A percentile compares a stretch with the other conserved stretches of the same genome.
Evolutionary conservation across 805 yeast species (phyloP).

Genomic region (Candida manassasensis): DNA sequence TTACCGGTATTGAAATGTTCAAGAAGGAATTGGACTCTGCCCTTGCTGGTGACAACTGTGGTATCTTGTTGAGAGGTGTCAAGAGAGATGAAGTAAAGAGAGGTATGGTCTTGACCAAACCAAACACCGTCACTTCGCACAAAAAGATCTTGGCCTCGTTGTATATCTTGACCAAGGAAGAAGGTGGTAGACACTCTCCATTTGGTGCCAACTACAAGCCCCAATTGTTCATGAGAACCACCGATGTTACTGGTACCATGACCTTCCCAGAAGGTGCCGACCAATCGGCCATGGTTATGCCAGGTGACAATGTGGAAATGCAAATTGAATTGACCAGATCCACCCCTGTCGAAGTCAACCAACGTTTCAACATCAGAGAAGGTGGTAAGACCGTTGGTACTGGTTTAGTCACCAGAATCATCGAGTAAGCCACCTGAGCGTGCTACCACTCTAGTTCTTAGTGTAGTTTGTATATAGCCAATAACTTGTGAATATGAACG

Average conservation of each 20-base stretch:
- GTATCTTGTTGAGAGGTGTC: constrained; percentile 94
- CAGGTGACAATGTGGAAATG: constrained; percentile 99
- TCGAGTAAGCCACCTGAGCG: constrained; percentile 48
- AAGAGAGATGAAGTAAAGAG: constrained; percentile 95
- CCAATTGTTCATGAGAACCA: constrained; percentile 93
- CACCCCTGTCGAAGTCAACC: constrained; percentile 92
- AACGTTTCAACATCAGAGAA: constrained; percentile 98
- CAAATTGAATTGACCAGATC: constrained; percentile 83
- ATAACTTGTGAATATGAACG: neutral
- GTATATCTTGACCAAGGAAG: constrained; percentile 90
- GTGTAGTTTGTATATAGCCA: constrained; percentile 8
- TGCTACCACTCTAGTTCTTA: too few relatives aligned
- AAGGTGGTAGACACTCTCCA: constrained; percentile 99
- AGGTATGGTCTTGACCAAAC: constrained; percentile 96
- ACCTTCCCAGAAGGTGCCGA: constrained; percentile 87
- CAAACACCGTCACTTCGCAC: constrained; percentile 89
- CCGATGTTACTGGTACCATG: constrained; percentile 87
- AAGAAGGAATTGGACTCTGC: constrained; percentile 97
- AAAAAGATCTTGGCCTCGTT: constrained; percentile 89
- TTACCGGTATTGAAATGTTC: constrained; percentile 99
- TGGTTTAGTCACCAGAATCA: constrained; percentile 90
- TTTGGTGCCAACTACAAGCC: constrained; percentile 98
- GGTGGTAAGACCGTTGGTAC: constrained; percentile 99
- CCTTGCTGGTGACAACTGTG: constrained; percentile 99
- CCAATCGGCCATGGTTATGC: constrained; percentile 86